phyloP scores from a whole-genome alignment of 805 yeast genomes.

The Starmerella bombi region DNA sequence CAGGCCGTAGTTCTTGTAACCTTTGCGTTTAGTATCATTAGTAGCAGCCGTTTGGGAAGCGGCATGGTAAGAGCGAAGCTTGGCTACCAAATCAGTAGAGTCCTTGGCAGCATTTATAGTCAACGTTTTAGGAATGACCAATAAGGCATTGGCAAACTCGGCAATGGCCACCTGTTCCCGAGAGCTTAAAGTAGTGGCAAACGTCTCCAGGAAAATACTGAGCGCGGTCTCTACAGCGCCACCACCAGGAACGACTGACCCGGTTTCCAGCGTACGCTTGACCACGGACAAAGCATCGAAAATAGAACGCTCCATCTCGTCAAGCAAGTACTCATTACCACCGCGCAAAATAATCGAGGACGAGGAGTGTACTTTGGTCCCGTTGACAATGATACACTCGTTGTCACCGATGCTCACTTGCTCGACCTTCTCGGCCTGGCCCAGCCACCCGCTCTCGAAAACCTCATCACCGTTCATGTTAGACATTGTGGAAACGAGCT shows the following conservation, averaged over 20 bases:
- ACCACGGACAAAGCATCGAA: slow-evolving; percentile 92
- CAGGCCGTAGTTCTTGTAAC: slow-evolving; percentile 82
- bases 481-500: slow-evolving; percentile 71
- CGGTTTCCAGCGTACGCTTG: slow-evolving; percentile 89
- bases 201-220: slow-evolving; percentile 86
- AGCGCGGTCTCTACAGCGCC: slow-evolving; percentile 98
- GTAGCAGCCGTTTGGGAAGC: slow-evolving; percentile 79
- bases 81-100: slow-evolving; percentile 86
- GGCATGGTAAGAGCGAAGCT: slow-evolving; percentile 90
- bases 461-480: slow-evolving; percentile 94
- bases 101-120: slow-evolving; percentile 98
- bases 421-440: slow-evolving; percentile 77
- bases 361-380: slow-evolving; percentile 82
- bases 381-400: slow-evolving; percentile 85
- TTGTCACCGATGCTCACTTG: slow-evolving; percentile 91
- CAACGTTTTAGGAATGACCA: slow-evolving; percentile 88
- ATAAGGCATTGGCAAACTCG: slow-evolving; percentile 82
- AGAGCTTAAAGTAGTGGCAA: slow-evolving; percentile 95
- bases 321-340: slow-evolving; percentile 81
- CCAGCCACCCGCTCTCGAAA: slow-evolving; percentile 71
- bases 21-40: slow-evolving; percentile 71
- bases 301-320: slow-evolving; percentile 96
- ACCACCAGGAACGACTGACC: slow-evolving; percentile 94
- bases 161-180: slow-evolving; percentile 97
- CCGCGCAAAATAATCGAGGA: slow-evolving; percentile 90